These are phyloP conservation scores for Metschnikowia lunata DNA, from an alignment of 805 yeast genomes.

Conservation along the genomic window DNA sequence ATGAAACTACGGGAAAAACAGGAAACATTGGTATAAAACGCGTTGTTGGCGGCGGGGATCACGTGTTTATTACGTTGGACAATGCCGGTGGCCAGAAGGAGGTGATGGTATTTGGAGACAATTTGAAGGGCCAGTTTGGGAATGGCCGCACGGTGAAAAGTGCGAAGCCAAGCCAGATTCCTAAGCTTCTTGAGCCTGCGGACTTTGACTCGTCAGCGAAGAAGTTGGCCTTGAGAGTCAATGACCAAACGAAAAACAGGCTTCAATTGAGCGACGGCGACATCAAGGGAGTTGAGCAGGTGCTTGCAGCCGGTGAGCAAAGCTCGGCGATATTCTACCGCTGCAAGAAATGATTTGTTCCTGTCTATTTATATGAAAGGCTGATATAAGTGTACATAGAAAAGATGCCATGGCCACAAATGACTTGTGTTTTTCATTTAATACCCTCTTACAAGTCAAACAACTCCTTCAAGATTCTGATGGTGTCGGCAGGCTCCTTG, in stretches of 20 bases:
- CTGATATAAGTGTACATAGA: slow-evolving; percentile 7
- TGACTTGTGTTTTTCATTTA: too few relatives aligned
- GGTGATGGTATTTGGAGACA: slow-evolving; percentile 79
- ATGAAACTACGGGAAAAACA: slow-evolving; percentile 5
- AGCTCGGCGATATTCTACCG: slow-evolving; percentile 63
- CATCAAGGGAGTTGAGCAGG: slow-evolving; percentile 45
- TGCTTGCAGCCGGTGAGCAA: slow-evolving; percentile 56
- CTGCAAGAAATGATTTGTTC: slow-evolving; percentile 10
- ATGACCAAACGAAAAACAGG: slow-evolving; percentile 38
- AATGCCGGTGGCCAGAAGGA: slow-evolving; percentile 46
- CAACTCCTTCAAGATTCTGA: slow-evolving; percentile 74
- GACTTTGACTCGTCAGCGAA: slow-evolving; percentile 23
- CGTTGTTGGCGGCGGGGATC: slow-evolving; percentile 64
- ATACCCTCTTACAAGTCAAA: slow-evolving; percentile 46
- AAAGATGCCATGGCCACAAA: neutral
- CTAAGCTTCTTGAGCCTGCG: slow-evolving; percentile 55
- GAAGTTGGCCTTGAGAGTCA: slow-evolving; percentile 27
- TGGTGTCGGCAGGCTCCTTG: slow-evolving; percentile 83
- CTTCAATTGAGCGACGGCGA: slow-evolving; percentile 38
- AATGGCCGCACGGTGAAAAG: slow-evolving; percentile 67
- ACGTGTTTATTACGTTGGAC: slow-evolving; percentile 53
- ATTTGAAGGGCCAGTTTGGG: slow-evolving; percentile 79
- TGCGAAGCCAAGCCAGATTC: slow-evolving; percentile 50
- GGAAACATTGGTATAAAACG: slow-evolving; percentile 22
- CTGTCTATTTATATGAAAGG: neutral